Percentiles rank a stretch among this genome's conserved stretches.
phyloP scores from a whole-genome alignment of 768 basidiomycete species.

The Boletus sp. region DNA sequence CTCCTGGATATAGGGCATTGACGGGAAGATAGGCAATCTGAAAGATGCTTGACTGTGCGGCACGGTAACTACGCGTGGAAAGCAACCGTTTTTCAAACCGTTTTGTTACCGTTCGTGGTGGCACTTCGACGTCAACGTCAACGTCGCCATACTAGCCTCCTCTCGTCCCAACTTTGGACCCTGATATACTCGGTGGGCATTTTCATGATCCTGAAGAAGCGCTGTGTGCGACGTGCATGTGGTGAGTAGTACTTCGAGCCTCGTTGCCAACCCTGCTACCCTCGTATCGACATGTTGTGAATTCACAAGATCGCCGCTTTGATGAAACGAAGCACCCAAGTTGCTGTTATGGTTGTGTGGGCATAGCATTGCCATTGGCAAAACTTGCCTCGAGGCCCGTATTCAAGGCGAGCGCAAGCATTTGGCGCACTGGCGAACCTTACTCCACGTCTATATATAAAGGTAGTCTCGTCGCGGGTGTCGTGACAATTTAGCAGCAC shows the following conservation, averaged over 20 bases:
- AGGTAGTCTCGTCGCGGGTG: background rate
- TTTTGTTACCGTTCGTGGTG: background rate
- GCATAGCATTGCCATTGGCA: conserved; percentile 3
- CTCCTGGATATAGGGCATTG: background rate
- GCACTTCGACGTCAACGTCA: background rate
- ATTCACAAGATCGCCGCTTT: conserved; percentile 17
- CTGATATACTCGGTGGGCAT: background rate
- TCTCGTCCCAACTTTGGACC: background rate
- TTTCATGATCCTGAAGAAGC: background rate
- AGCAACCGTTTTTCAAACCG: background rate
- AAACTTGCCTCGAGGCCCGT: background rate
- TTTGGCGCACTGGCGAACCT: background rate
- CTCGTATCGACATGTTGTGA: background rate
- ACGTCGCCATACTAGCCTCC: background rate
- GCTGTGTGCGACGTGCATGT: conserved; percentile 6
- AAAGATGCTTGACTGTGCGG: no score
- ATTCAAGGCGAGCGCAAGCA: conserved; percentile 1
- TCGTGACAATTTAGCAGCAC: background rate
- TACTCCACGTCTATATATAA: conserved; percentile 12
- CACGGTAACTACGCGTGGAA: background rate
- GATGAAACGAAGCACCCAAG: conserved; percentile 6
- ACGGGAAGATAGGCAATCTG: background rate
- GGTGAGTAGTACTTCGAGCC: conserved; percentile 5
- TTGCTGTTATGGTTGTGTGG: background rate
- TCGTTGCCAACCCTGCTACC: conserved; percentile 7